Evolutionary conservation across 2,329 filamentous ascomycete species (phyloP), one percentile per base, ranked within the genome.

Genomic region (Hortaea werneckii): DNA sequence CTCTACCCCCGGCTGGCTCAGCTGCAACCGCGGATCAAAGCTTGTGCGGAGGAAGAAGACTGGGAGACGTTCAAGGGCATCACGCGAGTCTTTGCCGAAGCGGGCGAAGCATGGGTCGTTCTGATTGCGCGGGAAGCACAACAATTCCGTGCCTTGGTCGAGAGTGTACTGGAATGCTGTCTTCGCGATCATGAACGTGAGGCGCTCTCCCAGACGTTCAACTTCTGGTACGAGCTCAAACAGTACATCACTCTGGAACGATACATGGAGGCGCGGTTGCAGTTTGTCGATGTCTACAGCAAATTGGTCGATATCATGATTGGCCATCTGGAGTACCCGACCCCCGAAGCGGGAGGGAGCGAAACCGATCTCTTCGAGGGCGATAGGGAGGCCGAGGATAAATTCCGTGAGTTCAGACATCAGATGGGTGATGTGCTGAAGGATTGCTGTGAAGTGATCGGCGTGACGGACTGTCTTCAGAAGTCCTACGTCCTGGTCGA

Each of bases 211-310:
- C 81, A 92, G 58, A 98, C 94, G 0, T 98, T 98, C 67, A 81
- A 80, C 55, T 96, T 98, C 70, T 98, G 92, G 92, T 96, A 94
- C 63, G 92, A 98, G 62, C 76, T 98, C 40, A 98, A 98, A 72
- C 88, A 95, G 64, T 95, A 94, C 63, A 75, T 98, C 41, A 88
- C 89, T 1, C 68, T 98, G 44, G 90, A 96, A 32, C 83, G 83
- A 54, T 98, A 95, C 63, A 85, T 86, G 43, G 78, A 88, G 57
- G 85, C 89, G 35, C 80, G 89, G 43, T 66, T 87, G 52, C 76
- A 85, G 57, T 78, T 87, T 45, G 74, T 86, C 32, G 86, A 94
- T 54, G 72, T 95, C 40, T 98, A 87, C 66, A 85, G 87, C 1
- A 84, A 85, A 61, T 74, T 98, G 35, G 89, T 98, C 48, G 90